phyloP scores from a whole-genome alignment of 2,329 filamentous ascomycete genomes.

The Monilinia aucupariae region DNA sequence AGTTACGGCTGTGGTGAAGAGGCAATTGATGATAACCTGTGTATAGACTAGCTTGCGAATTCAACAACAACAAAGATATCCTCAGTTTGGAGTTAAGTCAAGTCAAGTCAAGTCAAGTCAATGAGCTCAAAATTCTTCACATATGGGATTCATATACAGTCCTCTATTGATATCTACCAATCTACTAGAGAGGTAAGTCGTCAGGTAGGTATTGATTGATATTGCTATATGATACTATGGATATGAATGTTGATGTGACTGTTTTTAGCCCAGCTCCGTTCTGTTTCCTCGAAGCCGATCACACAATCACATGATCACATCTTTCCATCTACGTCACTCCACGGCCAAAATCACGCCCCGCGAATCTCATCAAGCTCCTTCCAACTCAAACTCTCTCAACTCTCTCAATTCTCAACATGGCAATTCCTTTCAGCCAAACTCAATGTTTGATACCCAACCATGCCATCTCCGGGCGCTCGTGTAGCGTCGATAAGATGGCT shows the following conservation, averaged over 20 bases:
- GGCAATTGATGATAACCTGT: conserved; percentile 19
- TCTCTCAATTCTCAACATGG: conserved; percentile 21
- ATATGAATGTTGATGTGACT: no score
- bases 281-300: conserved; percentile 17
- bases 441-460: conserved; percentile 27
- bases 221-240: no score
- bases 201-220: no score
- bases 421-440: conserved; percentile 21
- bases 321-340: conserved; percentile 28
- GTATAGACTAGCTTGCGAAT: conserved; percentile 30
- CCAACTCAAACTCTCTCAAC: conserved; percentile 21
- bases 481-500: conserved; percentile 29
- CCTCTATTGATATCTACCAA: not conserved
- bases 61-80: conserved; percentile 21
- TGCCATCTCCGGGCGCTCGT: conserved; percentile 30
- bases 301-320: no score
- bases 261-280: not conserved
- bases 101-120: not conserved
- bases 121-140: not conserved
- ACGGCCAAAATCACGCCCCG: conserved; percentile 13
- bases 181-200: no score
- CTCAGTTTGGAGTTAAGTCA: conserved; percentile 2
- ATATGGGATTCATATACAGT: not conserved
- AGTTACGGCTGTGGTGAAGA: conserved; percentile 1
- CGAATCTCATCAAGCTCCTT: conserved; percentile 20